These are phyloP conservation scores for Aspergillus luchuensis DNA, from an alignment of 2,329 filamentous ascomycete species.

Conservation along the genomic window DNA sequence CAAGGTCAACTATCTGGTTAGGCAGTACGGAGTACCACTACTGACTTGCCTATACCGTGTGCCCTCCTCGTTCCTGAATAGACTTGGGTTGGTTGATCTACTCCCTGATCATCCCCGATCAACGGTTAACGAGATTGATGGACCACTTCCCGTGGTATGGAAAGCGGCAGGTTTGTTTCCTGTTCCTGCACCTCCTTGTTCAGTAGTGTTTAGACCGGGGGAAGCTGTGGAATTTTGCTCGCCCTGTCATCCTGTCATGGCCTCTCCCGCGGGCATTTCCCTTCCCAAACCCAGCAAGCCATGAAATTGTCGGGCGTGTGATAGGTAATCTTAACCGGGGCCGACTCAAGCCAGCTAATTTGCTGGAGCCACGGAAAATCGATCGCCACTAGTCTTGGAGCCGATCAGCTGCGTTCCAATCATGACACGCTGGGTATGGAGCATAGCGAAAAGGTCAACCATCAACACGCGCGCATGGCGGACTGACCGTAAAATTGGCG, in stretches of 20 bases:
- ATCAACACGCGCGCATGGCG: not conserved
- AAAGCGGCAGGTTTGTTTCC: not conserved
- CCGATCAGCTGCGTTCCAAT: constrained; percentile 4
- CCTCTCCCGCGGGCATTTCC: not conserved
- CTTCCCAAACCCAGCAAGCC: not conserved
- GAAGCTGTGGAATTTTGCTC: not conserved
- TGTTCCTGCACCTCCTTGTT: not conserved
- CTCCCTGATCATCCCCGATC: not conserved
- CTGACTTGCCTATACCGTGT: too few species aligned
- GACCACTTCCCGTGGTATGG: not conserved
- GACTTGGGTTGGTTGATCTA: not conserved
- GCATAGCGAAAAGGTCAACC: not conserved
- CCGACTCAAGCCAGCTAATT: constrained; percentile 8
- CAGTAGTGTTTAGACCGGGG: not conserved
- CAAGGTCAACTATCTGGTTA: not conserved
- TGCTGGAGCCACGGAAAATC: constrained; percentile 15
- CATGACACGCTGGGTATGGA: not conserved
- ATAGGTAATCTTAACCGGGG: constrained; percentile 14
- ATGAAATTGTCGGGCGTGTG: constrained; percentile 1
- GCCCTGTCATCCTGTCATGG: not conserved
- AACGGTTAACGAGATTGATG: not conserved
- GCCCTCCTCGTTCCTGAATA: not conserved
- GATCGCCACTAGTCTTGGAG: constrained; percentile 26
- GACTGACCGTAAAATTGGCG: constrained; percentile 1
- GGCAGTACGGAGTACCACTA: not conserved